Base-by-base conservation (phyloP, 306 rosid genomes). In the Acacia melanoxylon region DNA sequence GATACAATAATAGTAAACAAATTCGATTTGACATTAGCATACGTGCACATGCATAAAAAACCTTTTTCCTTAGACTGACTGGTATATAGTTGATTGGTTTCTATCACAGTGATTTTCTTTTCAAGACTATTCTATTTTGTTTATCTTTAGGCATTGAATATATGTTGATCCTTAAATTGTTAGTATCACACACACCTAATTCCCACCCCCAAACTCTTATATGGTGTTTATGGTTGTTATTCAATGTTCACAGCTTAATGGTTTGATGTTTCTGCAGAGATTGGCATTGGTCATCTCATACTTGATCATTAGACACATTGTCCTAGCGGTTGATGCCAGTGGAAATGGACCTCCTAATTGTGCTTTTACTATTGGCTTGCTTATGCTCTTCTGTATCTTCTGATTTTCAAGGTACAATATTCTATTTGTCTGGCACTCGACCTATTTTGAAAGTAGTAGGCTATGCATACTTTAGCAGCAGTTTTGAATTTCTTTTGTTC, bases 321-420 rank as follows among this genome's bases (percentile, higher is more conserved):
- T 44, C 10, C 51, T 42, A 25, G 79, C 76, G 58, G 56, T 78
- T 85, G 85, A 86, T 85, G 90, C 27, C 82, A 44, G 87, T 83
- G 88, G 87, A 85, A 81, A 95, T 95, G 98, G 87, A 83, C 78
- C 68, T 83, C 78, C 27, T 87, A 77, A 65, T 89, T 83, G 78
- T 81, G 68, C 68, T 86, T 77, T 74, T 91, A 83, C 52, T 87
- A 58, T 85, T 91, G 78, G 82, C 91, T 82, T 91, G 85, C 92
- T 82, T 91, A 62, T 85, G 69, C 74, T 89, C 94, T 56, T 82
- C 86, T 77, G 99, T 77, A 41, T 45, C 87, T 78, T 68, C 97
- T 71, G 97, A 95, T 89, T 6, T 61, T 25, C 97, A 95, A 93
- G 99, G 99, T 95, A 91, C 52, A 44, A 12, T 56, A 58, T 58